Evolutionary conservation across 192 early-diverging fungal species (phyloP).

Genomic region (Rhizophagus prolifer): DNA sequence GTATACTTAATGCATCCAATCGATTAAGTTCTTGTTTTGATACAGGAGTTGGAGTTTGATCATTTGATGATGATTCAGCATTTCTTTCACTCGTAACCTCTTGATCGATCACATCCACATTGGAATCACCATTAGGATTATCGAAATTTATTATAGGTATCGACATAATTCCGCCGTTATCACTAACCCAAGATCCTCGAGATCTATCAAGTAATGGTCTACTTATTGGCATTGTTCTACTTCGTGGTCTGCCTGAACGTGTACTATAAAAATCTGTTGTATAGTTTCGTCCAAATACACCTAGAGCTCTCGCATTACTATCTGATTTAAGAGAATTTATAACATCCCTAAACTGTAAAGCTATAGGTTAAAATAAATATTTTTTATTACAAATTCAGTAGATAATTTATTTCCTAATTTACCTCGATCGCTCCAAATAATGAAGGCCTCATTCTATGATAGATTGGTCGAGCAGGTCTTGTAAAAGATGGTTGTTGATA

Average conservation of each 20-base stretch:
- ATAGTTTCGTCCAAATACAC: constrained; percentile 24
- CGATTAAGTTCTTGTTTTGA: not conserved
- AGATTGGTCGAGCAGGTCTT: not conserved
- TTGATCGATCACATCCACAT: not conserved
- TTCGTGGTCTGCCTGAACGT: not conserved
- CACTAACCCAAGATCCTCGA: constrained; percentile 6
- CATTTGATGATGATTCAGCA: not conserved
- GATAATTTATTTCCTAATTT: constrained; percentile 1
- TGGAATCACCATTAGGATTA: not conserved
- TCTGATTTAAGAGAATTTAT: constrained; percentile 37
- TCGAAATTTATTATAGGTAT: not conserved
- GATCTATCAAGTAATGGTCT: not conserved
- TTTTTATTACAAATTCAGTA: not conserved
- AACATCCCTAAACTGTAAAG: constrained; percentile 40
- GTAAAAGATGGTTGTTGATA: constrained; percentile 19
- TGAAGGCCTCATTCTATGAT: constrained; percentile 45
- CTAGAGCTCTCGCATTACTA: constrained; percentile 21
- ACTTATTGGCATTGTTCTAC: not conserved
- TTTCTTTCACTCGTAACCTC: no score
- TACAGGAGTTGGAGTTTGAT: not conserved
- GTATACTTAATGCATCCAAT: not conserved
- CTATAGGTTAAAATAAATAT: constrained; percentile 1
- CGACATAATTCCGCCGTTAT: not conserved
- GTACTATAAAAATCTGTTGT: constrained; percentile 9
- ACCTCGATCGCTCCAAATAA: constrained; percentile 60